Base-by-base conservation (phyloP, 2,329 filamentous ascomycete species). In the Xylaria sp. region DNA sequence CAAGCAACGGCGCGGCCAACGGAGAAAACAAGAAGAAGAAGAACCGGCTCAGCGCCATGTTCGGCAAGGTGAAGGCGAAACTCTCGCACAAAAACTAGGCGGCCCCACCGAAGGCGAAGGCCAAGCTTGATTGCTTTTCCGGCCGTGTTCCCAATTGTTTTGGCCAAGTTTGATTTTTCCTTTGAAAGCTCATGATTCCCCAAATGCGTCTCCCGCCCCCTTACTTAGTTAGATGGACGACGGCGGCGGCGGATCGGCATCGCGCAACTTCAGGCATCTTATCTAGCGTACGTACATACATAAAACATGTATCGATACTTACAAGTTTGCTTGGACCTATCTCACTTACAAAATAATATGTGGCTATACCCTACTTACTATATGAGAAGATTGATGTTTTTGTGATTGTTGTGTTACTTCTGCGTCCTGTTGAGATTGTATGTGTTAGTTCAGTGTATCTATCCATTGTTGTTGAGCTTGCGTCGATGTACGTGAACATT, bases 11-110 rank as follows among this genome's bases (percentile, higher is more conserved):
- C 65, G 69, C 79, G 15, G 70, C 78, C 10, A 80, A 81, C 63
- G 80, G 82, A 26, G 84, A 73, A 5, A 89, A 88, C 82, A 92
- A 91, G 84, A 90, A 90, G 84, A 90, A 90, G 84, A 90, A 89
- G 83, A 84, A 87, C 79, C 85, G 89, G 63, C 74, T 90, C 67
- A 91, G 89, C 79, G 81, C 85, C 62, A 86, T 92, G 74, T 87
- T 92, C 77, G 82, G 80, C 80, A 88, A 86, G 81, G 75, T 88
- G 75, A 85, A 85, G 80, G 77, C 81, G 73, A 88, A 81, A 77
- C 72, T 81, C n/a, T 74, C 77, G 26, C 70, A 74, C 71, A 79
- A 80, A 74, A 75, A 79, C 23, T 70, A 68, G 38, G 23, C 2
- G 51, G 67, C 42, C 49, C 23, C 7, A 28, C 38, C 38, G 20